Base-by-base conservation (phyloP, 1,139 yeast genomes). In the Kurtzmaniella quercitrusa region DNA sequence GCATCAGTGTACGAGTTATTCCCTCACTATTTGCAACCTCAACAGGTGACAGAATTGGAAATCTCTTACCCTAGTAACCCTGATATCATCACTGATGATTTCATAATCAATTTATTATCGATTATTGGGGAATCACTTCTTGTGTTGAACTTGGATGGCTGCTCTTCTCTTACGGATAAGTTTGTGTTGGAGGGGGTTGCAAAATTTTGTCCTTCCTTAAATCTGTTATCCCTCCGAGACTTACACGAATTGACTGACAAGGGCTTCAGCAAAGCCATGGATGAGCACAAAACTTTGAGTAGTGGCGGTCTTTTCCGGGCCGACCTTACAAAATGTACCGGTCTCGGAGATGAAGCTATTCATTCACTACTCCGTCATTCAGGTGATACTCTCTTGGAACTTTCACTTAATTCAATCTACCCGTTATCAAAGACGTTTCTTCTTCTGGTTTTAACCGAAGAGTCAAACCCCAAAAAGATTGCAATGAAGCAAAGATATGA, bases 1-100 rank as follows among this genome's bases (percentile, higher is more conserved):
- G 75, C 73, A 41, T 70, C 77, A 0, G 76, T 82, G 3, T 88
- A 84, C 54, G 80, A 82, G 24, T 63, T 79, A 31, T 60, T 90
- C 42, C 82, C 95, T 1, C 84, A 85, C 43, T 80, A 78, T 53
- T 61, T 90, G 33, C 46, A 55, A 24, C 51, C 64, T 1, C 65
- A 72, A 2, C 65, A 64, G 5, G 66, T 93, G 42, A 72, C 73
- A 14, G 71, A 73, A 18, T 62, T 93, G 37, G 93, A 85, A 49
- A 60, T 93, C 1, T 75, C 89, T n/a, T 75, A 81, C 54, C 93
- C 93, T 0, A 68, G 73, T 44, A 68, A 71, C 42, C 86, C 80
- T 48, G 83, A 83, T 15, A 70, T 90, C 29, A 70, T 90, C 0
- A 83, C 81, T 44, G 94, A 87, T 56, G 86, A 85, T n/a, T 60